phyloP scores from a whole-genome alignment of 2,329 filamentous ascomycete genomes.

The Paraphaeosphaeria sporulosa region DNA sequence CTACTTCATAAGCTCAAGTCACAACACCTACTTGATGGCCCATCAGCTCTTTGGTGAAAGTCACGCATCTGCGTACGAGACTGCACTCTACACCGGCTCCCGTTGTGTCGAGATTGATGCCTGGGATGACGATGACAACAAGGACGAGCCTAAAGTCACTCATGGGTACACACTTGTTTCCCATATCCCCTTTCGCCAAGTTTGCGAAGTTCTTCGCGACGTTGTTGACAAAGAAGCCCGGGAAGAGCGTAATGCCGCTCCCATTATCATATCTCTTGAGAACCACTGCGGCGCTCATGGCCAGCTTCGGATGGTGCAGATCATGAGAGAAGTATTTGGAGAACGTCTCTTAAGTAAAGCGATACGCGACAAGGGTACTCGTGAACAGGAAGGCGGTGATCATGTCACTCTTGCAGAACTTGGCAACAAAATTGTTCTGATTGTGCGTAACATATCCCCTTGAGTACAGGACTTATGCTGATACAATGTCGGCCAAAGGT shows the following conservation, averaged over 20 bases:
- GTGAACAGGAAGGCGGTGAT: conserved; percentile 61
- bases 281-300: conserved; percentile 70
- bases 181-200: conserved; percentile 68
- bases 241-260: conserved; percentile 58
- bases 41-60: conserved; percentile 73
- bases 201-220: conserved; percentile 71
- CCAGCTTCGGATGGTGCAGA: conserved; percentile 67
- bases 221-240: conserved; percentile 66
- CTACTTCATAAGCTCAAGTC: conserved; percentile 76
- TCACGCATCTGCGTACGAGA: conserved; percentile 69
- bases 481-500: background rate
- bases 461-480: background rate
- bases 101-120: conserved; percentile 78
- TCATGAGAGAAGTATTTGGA: conserved; percentile 71
- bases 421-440: conserved; percentile 69
- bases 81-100: conserved; percentile 67
- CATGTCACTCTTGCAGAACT: conserved; percentile 68
- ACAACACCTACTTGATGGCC: conserved; percentile 76
- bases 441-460: conserved; percentile 52
- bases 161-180: conserved; percentile 75
- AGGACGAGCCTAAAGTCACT: conserved; percentile 72
- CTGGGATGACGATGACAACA: conserved; percentile 70
- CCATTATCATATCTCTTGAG: conserved; percentile 71
- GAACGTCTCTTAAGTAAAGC: conserved; percentile 66
- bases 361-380: conserved; percentile 63